Percentiles rank a stretch among this genome's conserved stretches.
phyloP scores from a whole-genome alignment of 73 alveolate genomes.

The Effrenium voratum region DNA sequence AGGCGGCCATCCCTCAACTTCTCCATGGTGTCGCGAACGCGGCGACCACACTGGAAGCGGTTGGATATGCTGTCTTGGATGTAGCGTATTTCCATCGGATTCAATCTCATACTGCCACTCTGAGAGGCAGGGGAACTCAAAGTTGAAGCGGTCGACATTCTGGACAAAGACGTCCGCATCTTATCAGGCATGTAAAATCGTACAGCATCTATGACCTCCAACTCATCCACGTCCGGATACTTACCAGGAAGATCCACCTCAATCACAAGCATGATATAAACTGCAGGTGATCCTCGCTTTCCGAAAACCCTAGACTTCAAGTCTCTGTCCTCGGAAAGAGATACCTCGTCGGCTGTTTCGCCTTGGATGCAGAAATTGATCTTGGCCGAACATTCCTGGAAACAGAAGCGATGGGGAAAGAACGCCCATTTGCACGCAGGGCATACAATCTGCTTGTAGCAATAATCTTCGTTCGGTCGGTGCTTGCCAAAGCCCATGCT shows the following conservation, averaged over 20 bases:
- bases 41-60: background rate
- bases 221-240: background rate
- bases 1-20: background rate
- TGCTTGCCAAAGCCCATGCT: conserved; percentile 33
- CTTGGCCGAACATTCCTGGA: conserved; percentile 42
- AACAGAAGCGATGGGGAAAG: background rate
- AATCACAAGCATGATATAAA: conserved; percentile 10
- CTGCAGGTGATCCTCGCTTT: background rate
- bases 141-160: too few relatives aligned
- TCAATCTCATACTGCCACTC: background rate
- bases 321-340: background rate
- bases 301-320: background rate
- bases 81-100: background rate
- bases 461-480: conserved; percentile 46
- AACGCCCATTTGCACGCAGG: conserved; percentile 36
- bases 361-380: conserved; percentile 29
- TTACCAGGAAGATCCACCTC: conserved; percentile 4
- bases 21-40: background rate
- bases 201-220: background rate
- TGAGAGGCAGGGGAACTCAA: background rate
- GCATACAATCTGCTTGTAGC: conserved; percentile 19
- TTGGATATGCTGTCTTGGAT: conserved; percentile 33
- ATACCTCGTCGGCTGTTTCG: background rate
- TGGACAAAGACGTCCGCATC: background rate
- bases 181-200: background rate